Base-by-base conservation (phyloP, 768 basidiomycete genomes). In the Tylopilus balloui region DNA sequence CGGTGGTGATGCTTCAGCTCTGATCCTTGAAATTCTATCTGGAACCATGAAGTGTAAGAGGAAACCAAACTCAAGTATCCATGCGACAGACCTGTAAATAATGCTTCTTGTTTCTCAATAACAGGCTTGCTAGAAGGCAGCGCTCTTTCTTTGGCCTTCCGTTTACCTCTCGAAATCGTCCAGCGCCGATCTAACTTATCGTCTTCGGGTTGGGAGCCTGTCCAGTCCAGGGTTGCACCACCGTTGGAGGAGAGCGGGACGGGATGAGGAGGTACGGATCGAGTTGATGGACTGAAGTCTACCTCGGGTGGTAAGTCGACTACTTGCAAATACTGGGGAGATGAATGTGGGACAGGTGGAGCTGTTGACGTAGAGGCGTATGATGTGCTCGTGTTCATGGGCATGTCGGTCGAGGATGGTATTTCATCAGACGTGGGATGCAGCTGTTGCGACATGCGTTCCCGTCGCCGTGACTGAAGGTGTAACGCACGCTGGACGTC, bases 401-500 rank as follows among this genome's bases (percentile, higher is more conserved):
- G 66, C 20, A 55, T 53, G 37, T 68, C 70, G 0, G 59, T 50
- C 2, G 60, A 62, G 47, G 57, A 55, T 38, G 59, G 54, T n/a
- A 42, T 32, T 32, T 64, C 66, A 32, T 55, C 52, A 25, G 60
- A 42, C 27, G 37, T 37, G 23, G 56, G 40, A 46, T 56, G 55
- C 12, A 48, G 31, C 29, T 56, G 61, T 57, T 67, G 58, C 9
- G 62, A 66, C 36, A 57, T 61, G 35, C 86, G 80, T 43, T 85
- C 85, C 57, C 88, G 87, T 23, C 86, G 79, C 41, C 83, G 76
- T 23, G 86, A 83, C 65, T 89, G 88, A 44, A 87, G 68, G 48
- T 78, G 80, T 25, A 91, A 61, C 6, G 86, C 88, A 45, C 81
- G 79, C 56, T 89, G 85, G 6, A 91, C 86, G 53, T 90, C 88